A percentile compares a stretch with the other conserved stretches of the same genome.
These are phyloP conservation scores for Heimioporus retisporus DNA, from an alignment of 1,284 basidiomycete species.

Conservation along the genomic window DNA sequence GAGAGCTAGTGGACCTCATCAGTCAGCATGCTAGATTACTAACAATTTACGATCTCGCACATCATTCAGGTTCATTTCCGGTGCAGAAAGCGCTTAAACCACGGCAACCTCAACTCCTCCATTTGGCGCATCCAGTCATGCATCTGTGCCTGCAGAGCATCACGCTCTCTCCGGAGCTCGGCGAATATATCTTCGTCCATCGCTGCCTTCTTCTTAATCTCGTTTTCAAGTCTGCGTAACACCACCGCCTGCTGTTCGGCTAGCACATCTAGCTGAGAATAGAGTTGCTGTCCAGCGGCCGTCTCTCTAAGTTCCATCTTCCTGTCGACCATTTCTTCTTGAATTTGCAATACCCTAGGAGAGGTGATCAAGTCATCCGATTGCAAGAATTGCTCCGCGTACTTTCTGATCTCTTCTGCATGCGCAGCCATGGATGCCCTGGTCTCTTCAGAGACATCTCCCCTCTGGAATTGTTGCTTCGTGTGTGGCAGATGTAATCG, in stretches of 20 bases:
- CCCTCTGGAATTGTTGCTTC: too few species aligned
- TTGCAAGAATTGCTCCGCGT: too few species aligned
- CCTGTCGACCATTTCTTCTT: slow-evolving; percentile 22
- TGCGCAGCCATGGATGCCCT: too few species aligned
- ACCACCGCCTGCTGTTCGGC: slow-evolving; percentile 14
- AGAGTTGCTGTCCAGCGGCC: slow-evolving; percentile 12
- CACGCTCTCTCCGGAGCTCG: slow-evolving; percentile 14
- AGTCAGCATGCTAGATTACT: too few species aligned
- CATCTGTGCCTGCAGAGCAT: slow-evolving; percentile 14
- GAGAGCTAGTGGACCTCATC: too few species aligned
- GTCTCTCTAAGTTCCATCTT: slow-evolving; percentile 16
- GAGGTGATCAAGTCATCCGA: too few species aligned
- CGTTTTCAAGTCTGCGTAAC: slow-evolving; percentile 13
- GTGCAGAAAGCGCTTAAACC: slow-evolving; percentile 10
- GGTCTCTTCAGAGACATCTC: too few species aligned
- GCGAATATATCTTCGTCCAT: too few species aligned
- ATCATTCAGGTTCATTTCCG: background rate
- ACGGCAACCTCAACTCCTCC: slow-evolving; percentile 22
- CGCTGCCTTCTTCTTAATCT: slow-evolving; percentile 7
- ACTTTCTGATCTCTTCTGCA: too few species aligned
- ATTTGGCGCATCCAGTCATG: slow-evolving; percentile 23
- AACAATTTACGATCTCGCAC: too few species aligned
- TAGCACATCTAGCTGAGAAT: slow-evolving; percentile 8
- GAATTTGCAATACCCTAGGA: background rate
- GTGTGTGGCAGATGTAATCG: too few species aligned